These are phyloP conservation scores for Aphanomyces cochlioides DNA, from an alignment of 352 stramenopile genomes.

Conservation along the genomic window DNA sequence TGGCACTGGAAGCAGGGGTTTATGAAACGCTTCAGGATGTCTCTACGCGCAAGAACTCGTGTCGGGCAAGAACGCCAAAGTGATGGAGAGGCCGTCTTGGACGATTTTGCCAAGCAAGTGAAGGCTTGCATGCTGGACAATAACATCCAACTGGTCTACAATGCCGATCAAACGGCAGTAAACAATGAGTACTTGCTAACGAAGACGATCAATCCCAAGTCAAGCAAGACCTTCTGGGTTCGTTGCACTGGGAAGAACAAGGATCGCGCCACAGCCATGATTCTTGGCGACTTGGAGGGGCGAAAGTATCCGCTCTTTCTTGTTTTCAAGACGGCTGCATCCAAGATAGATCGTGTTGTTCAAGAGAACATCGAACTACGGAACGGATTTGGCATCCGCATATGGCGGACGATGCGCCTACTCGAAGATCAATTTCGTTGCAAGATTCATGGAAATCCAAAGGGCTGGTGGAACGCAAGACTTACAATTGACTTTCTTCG, in stretches of 20 bases:
- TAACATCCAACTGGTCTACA: slow-evolving; percentile 16
- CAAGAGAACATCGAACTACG: slow-evolving; percentile 19
- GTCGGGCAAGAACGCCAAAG: background rate
- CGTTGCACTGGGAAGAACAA: slow-evolving; percentile 30
- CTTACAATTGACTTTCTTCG: slow-evolving; percentile 33
- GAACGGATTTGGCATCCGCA: slow-evolving; percentile 30
- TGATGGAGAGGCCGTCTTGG: background rate
- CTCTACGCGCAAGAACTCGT: slow-evolving; percentile 2
- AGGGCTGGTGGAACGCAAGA: slow-evolving; percentile 35
- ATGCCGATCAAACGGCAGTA: slow-evolving; percentile 28
- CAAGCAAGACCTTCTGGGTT: slow-evolving; percentile 35
- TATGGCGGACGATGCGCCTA: slow-evolving; percentile 28
- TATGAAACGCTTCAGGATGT: slow-evolving; percentile 14
- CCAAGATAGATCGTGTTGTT: background rate
- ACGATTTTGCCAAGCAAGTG: background rate
- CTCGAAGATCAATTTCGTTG: slow-evolving; percentile 23
- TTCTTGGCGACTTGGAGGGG: slow-evolving; percentile 30
- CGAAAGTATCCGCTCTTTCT: slow-evolving; percentile 35
- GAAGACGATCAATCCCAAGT: slow-evolving; percentile 19
- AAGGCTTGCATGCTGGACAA: background rate
- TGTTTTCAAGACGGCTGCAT: slow-evolving; percentile 34
- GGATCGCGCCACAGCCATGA: slow-evolving; percentile 33
- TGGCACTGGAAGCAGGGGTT: slow-evolving; percentile 18
- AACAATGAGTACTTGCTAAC: slow-evolving; percentile 36
- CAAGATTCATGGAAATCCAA: slow-evolving; percentile 35